Evolutionary conservation across 2,329 filamentous ascomycete species (phyloP).

Genomic region (Cladobotryum protrusum): DNA sequence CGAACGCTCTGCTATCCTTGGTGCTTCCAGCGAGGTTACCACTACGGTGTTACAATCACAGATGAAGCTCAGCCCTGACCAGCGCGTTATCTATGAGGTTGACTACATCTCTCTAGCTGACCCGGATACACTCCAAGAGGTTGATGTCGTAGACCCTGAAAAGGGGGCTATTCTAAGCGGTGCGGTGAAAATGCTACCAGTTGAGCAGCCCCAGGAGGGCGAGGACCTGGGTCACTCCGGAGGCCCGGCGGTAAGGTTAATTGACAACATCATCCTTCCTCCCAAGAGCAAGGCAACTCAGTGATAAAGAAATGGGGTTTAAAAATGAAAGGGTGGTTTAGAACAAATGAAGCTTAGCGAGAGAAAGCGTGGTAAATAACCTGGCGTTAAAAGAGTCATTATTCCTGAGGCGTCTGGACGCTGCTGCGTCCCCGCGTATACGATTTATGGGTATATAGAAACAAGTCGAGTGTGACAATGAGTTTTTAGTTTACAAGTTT

Average conservation of each 20-base stretch:
- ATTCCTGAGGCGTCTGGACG: background rate
- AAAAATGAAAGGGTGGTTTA: background rate
- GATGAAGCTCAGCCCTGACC: slow-evolving; percentile 47
- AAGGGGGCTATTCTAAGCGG: slow-evolving; percentile 82
- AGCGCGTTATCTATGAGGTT: slow-evolving; percentile 69
- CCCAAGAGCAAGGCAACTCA: slow-evolving; percentile 28
- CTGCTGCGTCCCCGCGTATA: slow-evolving; percentile 4
- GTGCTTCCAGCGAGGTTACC: slow-evolving; percentile 58
- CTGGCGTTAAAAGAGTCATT: background rate
- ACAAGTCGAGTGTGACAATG: background rate
- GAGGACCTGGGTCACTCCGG: slow-evolving; percentile 71
- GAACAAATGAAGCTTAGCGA: background rate
- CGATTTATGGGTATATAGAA: slow-evolving; percentile 11
- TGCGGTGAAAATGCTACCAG: slow-evolving; percentile 80
- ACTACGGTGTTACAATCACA: slow-evolving; percentile 54
- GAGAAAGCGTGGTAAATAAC: background rate
- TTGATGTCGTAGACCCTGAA: slow-evolving; percentile 61
- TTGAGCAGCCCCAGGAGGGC: slow-evolving; percentile 61
- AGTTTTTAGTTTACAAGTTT: slow-evolving; percentile 34
- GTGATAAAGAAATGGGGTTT: background rate
- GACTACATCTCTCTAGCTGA: slow-evolving; percentile 93
- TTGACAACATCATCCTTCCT: slow-evolving; percentile 79
- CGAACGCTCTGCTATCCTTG: slow-evolving; percentile 62
- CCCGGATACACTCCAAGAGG: slow-evolving; percentile 73
- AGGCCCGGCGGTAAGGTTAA: slow-evolving; percentile 74